A percentile compares a stretch with the other conserved stretches of the same genome.
phyloP scores from a whole-genome alignment of 2,329 filamentous ascomycete genomes.

The Microsporum ferrugineum region DNA sequence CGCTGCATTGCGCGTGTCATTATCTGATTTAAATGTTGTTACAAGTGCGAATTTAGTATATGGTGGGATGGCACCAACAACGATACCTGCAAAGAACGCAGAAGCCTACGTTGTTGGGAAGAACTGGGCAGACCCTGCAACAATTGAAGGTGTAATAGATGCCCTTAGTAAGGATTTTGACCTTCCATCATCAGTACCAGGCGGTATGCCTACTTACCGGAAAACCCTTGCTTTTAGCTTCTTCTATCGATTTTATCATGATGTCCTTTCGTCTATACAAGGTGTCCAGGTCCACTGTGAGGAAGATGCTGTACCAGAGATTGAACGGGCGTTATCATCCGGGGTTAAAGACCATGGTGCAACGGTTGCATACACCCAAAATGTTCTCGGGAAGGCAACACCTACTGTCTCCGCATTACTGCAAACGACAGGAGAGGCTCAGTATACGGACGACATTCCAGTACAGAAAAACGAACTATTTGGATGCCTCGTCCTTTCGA shows the following conservation, averaged over 20 bases:
- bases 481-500: slow-evolving; percentile 76
- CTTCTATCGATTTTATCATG: slow-evolving; percentile 96
- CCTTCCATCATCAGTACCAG: slow-evolving; percentile 78
- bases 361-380: slow-evolving; percentile 66
- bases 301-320: slow-evolving; percentile 65
- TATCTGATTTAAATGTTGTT: slow-evolving; percentile 59
- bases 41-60: slow-evolving; percentile 71
- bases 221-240: slow-evolving; percentile 84
- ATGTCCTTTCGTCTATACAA: slow-evolving; percentile 52
- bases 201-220: slow-evolving; percentile 93
- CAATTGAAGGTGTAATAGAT: slow-evolving; percentile 80
- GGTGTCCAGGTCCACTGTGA: slow-evolving; percentile 48
- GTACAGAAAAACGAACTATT: slow-evolving; percentile 77
- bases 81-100: slow-evolving; percentile 71
- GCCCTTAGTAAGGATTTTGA: slow-evolving; percentile 84
- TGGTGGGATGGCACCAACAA: slow-evolving; percentile 88
- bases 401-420: slow-evolving; percentile 85
- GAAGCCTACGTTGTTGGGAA: slow-evolving; percentile 65
- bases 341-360: slow-evolving; percentile 68
- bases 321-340: slow-evolving; percentile 70
- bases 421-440: slow-evolving; percentile 84
- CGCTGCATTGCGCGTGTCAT: slow-evolving; percentile 61
- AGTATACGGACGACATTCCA: slow-evolving; percentile 94
- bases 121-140: slow-evolving; percentile 66
- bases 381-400: slow-evolving; percentile 71